phyloP scores from a whole-genome alignment of 1,284 basidiomycete species.

The Heterobasidion occidentale region DNA sequence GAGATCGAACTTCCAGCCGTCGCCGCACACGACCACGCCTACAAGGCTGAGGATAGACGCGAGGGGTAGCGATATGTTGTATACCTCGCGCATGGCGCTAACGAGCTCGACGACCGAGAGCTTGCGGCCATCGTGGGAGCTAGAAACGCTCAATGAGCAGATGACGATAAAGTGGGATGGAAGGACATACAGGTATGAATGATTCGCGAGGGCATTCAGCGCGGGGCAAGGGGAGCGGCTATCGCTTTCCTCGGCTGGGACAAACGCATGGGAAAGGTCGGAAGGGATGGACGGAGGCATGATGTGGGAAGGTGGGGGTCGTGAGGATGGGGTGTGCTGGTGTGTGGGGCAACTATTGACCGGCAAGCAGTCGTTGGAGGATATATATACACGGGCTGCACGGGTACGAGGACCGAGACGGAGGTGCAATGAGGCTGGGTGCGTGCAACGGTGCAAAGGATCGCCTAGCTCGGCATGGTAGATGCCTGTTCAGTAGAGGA shows the following conservation, averaged over 20 bases:
- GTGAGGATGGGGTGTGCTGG: background rate
- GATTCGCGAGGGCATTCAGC: conserved; percentile 32
- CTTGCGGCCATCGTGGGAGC: conserved; percentile 37
- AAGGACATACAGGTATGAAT: conserved; percentile 25
- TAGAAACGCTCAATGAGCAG: background rate
- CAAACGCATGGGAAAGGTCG: conserved; percentile 1
- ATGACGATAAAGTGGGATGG: background rate
- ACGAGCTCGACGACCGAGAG: conserved; percentile 35
- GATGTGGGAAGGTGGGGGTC: background rate
- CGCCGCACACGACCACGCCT: conserved; percentile 40
- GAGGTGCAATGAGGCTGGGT: too few species aligned
- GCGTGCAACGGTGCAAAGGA: too few species aligned
- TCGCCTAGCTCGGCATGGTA: too few species aligned
- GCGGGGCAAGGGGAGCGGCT: conserved; percentile 32
- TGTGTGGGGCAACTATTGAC: background rate
- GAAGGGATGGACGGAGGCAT: background rate
- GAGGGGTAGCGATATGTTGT: conserved; percentile 42
- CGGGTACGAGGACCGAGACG: too few species aligned
- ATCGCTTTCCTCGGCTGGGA: conserved; percentile 12
- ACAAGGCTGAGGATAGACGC: conserved; percentile 38
- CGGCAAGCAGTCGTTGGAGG: too few species aligned
- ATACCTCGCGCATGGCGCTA: conserved; percentile 37
- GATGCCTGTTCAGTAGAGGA: too few species aligned
- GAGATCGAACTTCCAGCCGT: conserved; percentile 20
- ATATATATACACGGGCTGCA: too few species aligned